Evolutionary conservation across 768 basidiomycete genomes (phyloP), one percentile per base, ranked within the genome.

Genomic region (Mycena chlorophos): DNA sequence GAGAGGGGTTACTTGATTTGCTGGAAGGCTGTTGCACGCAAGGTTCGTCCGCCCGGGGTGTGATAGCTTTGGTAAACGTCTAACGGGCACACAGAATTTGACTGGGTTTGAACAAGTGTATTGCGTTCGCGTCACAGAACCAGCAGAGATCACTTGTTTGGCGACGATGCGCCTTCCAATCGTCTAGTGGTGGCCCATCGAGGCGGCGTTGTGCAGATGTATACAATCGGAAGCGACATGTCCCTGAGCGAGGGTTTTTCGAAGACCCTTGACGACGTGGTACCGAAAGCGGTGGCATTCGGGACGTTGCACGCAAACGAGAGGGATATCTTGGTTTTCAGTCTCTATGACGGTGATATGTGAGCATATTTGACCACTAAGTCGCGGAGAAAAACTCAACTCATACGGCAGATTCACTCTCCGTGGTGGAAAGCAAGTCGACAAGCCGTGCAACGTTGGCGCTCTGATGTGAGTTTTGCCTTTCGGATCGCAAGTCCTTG

Each of bases 201-300:
- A 20, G 56, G 58, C 45, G 57, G 50, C 38, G 29, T 62, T 16
- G 37, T 66, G 20, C 64, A 63, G 26, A 38, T 66, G 25, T 62
- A 61, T 37, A n/a, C 54, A 17, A 38, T 63, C 17, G 43, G 55
- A 46, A 29, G 51, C n/a, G 51, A 31, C 19, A 61, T 63, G 61
- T 26, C 49, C 5, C 52, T 60, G 16, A 19, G 23, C 19, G 31
- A 55, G 34, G 53, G 65, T 47, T 66, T 61, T 49, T 51, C 65
- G 30, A 52, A 38, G 49, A 42, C 22, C 5, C 51, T 64, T 26
- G 29, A 42, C 30, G 38, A 60, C 20, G 19, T 51, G 29, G 51
- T 54, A 12, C 65, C 63, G 19, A 55, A 55, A 55, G 61, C 63
- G 2, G 54, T 66, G n/a, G 59, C 51, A 12, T 66, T 66, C 28